phyloP scores from a whole-genome alignment of 2,329 filamentous ascomycete species.

The Arthrobotrys musiformis region DNA sequence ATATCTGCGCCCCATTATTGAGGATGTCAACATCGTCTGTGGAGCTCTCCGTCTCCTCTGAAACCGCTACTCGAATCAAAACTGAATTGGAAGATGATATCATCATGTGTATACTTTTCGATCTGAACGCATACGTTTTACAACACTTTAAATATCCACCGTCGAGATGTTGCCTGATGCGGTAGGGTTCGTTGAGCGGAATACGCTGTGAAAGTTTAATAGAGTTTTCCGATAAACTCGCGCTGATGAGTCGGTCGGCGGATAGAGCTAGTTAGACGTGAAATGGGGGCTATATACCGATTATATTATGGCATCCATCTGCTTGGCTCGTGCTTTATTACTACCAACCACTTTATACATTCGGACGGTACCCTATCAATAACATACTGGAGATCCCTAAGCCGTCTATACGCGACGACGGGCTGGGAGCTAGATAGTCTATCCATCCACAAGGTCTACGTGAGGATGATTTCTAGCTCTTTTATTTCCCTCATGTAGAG shows the following conservation, averaged over 20 bases:
- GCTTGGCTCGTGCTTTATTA: neutral
- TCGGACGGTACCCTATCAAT: neutral
- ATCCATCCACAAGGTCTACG: neutral
- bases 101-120: neutral
- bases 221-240: slow-evolving; percentile 27
- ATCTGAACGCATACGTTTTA: slow-evolving; percentile 24
- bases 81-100: neutral
- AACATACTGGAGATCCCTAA: neutral
- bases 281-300: neutral
- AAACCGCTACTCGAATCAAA: neutral
- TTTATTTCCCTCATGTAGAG: neutral
- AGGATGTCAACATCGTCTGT: too few species aligned
- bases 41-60: slow-evolving; percentile 10
- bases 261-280: too few species aligned
- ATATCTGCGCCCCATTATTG: too few species aligned
- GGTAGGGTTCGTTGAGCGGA: slow-evolving; percentile 28
- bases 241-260: neutral
- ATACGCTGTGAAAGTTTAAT: slow-evolving; percentile 35
- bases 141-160: neutral
- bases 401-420: neutral
- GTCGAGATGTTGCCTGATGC: slow-evolving; percentile 31
- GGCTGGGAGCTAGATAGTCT: neutral
- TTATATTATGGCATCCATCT: neutral
- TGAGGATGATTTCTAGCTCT: neutral
- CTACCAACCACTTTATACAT: neutral